Conservation (phyloP, 164 flowering plant species). For the Vitis rupestris region DNA sequence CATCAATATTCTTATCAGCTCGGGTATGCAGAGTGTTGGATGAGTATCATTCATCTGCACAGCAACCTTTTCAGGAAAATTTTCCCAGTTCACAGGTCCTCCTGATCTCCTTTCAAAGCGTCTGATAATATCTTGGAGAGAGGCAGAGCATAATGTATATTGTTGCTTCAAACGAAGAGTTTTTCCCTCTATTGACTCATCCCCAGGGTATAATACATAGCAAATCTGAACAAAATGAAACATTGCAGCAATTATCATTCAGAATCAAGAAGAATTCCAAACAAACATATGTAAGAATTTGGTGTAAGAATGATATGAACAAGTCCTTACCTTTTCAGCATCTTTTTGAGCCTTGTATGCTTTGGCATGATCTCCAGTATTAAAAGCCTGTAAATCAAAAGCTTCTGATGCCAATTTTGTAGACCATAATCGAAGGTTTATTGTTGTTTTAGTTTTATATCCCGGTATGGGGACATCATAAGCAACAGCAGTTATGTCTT, state of each 20-base stretch:
- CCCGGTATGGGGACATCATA: constrained; percentile 98
- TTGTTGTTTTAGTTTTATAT: constrained; percentile 87
- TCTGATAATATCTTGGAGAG: constrained; percentile 88
- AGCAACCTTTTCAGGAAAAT: constrained; percentile 89
- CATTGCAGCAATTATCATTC: background rate
- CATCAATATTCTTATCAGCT: constrained; percentile 82
- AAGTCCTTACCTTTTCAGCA: constrained; percentile 77
- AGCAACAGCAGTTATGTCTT: constrained; percentile 80
- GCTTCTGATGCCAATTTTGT: constrained; percentile 72
- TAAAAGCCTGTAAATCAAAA: constrained; percentile 75
- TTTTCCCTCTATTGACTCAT: constrained; percentile 88
- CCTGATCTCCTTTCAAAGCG: constrained; percentile 89
- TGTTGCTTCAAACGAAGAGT: constrained; percentile 90
- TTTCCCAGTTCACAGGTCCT: constrained; percentile 66
- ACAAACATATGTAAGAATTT: background rate
- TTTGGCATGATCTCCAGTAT: constrained; percentile 77
- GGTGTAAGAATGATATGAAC: background rate
- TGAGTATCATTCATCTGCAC: constrained; percentile 99
- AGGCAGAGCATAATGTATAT: constrained; percentile 93
- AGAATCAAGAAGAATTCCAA: background rate
- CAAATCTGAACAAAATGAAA: constrained; percentile 60
- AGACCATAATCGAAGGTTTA: constrained; percentile 89
- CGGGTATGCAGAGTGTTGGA: constrained; percentile 98
- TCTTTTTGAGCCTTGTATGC: constrained; percentile 63
- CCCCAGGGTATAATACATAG: constrained; percentile 86